phyloP scores from a whole-genome alignment of 108 stramenopile species.

The Cyclotella cryptica region DNA sequence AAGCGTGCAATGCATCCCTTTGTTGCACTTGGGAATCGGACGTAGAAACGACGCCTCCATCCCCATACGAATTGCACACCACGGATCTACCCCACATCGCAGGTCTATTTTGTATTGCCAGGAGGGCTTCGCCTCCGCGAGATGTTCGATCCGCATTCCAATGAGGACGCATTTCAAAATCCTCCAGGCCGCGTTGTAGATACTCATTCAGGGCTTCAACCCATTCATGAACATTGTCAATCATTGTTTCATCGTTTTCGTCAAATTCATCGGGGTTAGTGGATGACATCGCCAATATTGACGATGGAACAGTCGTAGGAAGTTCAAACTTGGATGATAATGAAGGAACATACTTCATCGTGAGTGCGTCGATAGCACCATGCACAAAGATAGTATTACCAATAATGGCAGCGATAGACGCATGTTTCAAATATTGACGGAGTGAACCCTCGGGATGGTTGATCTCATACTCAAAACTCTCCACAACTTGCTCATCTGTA shows the following conservation, averaged over 20 bases:
- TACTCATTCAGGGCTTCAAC: constrained; percentile 56
- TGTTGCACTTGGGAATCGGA: constrained; percentile 37
- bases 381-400: constrained; percentile 78
- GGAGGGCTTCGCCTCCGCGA: constrained; percentile 65
- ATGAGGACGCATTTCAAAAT: constrained; percentile 51
- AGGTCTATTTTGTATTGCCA: constrained; percentile 67
- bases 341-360: constrained; percentile 64
- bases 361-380: constrained; percentile 60
- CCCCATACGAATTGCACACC: constrained; percentile 63
- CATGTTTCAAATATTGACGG: constrained; percentile 59
- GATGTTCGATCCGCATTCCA: constrained; percentile 59
- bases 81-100: constrained; percentile 78
- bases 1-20: constrained; percentile 35
- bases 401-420: constrained; percentile 56
- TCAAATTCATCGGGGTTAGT: neutral
- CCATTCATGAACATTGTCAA: constrained; percentile 62
- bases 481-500: constrained; percentile 65
- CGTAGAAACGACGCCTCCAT: constrained; percentile 67
- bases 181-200: constrained; percentile 48
- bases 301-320: constrained; percentile 39
- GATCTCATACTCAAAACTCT: constrained; percentile 63
- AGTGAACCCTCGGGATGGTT: constrained; percentile 52
- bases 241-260: constrained; percentile 23
- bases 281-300: constrained; percentile 5
- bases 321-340: constrained; percentile 56